These are phyloP conservation scores for Rhizopogon vinicolor DNA, from an alignment of 768 basidiomycete species.

Conservation along the genomic window DNA sequence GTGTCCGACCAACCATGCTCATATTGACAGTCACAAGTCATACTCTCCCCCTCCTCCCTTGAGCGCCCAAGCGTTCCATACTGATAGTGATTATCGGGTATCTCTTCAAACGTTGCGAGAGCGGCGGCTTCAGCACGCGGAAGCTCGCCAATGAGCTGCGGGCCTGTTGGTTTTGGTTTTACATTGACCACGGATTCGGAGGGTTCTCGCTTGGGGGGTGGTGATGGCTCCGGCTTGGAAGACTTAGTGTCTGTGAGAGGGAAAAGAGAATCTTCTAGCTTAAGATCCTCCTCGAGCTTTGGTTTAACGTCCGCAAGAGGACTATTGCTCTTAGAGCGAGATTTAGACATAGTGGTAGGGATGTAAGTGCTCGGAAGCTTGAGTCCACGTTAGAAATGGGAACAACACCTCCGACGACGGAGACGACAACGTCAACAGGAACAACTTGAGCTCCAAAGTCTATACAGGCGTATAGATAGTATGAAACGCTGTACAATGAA, in stretches of 20 bases:
- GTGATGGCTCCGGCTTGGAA: slow-evolving; percentile 24
- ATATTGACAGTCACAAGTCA: slow-evolving; percentile 91
- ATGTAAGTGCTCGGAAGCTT: slow-evolving; percentile 5
- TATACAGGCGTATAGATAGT: slow-evolving; percentile 13
- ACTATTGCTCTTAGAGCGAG: slow-evolving; percentile 23
- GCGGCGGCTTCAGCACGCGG: slow-evolving; percentile 75
- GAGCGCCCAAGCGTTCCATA: slow-evolving; percentile 82
- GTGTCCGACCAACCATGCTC: slow-evolving; percentile 63
- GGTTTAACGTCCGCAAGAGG: slow-evolving; percentile 13
- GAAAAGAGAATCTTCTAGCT: slow-evolving; percentile 6
- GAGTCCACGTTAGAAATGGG: slow-evolving; percentile 10
- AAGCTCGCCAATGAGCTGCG: slow-evolving; percentile 78
- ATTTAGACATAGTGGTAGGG: slow-evolving; percentile 25
- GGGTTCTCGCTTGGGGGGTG: slow-evolving; percentile 29
- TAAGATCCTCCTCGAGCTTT: slow-evolving; percentile 13
- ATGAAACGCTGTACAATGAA: slow-evolving; percentile 1
- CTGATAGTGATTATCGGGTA: slow-evolving; percentile 81
- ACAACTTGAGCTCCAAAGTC: slow-evolving; percentile 13
- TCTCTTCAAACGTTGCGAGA: slow-evolving; percentile 64
- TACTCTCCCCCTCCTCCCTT: slow-evolving; percentile 85
- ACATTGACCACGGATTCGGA: slow-evolving; percentile 28
- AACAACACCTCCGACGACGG: slow-evolving; percentile 12
- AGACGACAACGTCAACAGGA: slow-evolving; percentile 12
- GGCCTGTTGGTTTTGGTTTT: slow-evolving; percentile 33
- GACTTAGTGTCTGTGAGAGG: slow-evolving; percentile 22